A percentile compares a stretch with the other conserved stretches of the same genome.
These are phyloP conservation scores for Pleurotus salmoneostramineus DNA, from an alignment of 768 basidiomycete genomes.

Conservation along the genomic window DNA sequence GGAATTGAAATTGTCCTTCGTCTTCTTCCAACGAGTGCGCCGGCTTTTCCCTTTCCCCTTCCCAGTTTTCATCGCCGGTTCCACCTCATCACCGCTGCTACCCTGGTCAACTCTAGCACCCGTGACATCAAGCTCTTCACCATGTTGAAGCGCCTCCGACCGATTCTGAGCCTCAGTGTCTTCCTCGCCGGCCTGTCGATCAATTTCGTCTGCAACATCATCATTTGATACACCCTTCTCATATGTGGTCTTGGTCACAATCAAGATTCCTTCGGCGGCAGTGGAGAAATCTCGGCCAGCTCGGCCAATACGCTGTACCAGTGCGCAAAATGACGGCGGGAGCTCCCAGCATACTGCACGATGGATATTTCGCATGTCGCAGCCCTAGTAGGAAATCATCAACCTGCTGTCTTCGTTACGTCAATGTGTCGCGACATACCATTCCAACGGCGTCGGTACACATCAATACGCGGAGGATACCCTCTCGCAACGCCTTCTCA, in stretches of 20 bases:
- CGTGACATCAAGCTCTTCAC: background rate
- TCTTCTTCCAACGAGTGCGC: background rate
- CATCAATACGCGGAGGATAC: conserved; percentile 15
- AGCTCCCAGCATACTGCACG: conserved; percentile 15
- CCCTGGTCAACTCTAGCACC: background rate
- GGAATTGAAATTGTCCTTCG: background rate
- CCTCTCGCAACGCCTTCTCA: conserved; percentile 10
- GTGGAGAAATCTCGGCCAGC: conserved; percentile 12
- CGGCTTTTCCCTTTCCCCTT: background rate
- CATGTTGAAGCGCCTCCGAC: too few species aligned
- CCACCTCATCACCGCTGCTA: background rate
- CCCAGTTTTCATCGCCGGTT: background rate
- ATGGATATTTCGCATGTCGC: background rate
- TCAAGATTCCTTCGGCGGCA: conserved; percentile 13
- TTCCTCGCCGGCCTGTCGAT: background rate
- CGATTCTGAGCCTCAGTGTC: conserved; percentile 1
- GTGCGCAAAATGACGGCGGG: conserved; percentile 16
- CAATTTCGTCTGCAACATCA: background rate
- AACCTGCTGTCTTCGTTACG: background rate
- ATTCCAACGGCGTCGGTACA: conserved; percentile 23
- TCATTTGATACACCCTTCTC: conserved; percentile 6
- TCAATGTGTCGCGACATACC: conserved; percentile 14
- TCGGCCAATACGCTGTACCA: conserved; percentile 16
- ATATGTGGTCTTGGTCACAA: conserved; percentile 1
- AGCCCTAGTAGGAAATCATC: background rate